Evolutionary conservation across 139 green algal species (phyloP).

Genomic region (Chlorella sp.): DNA sequence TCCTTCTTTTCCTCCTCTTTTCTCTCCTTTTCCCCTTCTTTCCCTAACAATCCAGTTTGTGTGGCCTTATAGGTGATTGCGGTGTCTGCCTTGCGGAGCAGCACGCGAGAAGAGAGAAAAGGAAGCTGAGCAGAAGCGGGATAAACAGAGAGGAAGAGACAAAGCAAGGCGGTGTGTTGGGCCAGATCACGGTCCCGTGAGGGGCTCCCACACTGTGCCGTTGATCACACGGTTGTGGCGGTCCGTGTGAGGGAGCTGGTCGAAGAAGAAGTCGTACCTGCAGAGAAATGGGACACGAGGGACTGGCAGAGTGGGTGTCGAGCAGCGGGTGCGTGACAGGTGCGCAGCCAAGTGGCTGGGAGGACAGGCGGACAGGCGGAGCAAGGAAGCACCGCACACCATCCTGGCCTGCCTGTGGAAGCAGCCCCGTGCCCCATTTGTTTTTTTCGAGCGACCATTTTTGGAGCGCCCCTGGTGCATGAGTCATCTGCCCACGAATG

Average conservation of each 20-base stretch:
- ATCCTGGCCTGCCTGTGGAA: not conserved
- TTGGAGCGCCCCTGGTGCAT: not conserved
- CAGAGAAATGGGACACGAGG: not conserved
- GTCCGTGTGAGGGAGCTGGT: constrained; percentile 73
- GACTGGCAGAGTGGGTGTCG: not conserved
- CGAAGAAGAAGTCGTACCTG: constrained; percentile 85
- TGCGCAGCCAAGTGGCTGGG: not conserved
- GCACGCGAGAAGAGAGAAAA: not conserved
- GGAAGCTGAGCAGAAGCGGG: not conserved
- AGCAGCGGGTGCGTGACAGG: too few species aligned
- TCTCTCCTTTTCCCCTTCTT: too few species aligned
- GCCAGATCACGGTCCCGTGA: constrained; percentile 62
- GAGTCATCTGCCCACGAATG: too few species aligned
- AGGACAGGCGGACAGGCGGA: too few species aligned
- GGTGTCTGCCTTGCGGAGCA: too few species aligned
- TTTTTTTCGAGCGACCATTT: too few species aligned
- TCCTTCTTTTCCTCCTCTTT: too few species aligned
- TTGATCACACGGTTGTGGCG: constrained; percentile 64
- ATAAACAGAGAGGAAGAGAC: too few species aligned
- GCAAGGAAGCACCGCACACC: too few species aligned
- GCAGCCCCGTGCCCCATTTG: too few species aligned
- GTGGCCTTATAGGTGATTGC: too few species aligned
- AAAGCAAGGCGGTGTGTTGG: too few species aligned
- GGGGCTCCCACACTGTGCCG: constrained; percentile 56
- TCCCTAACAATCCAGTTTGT: not conserved